phyloP scores from a whole-genome alignment of 164 flowering plant genomes.

The Litsea cubeba region DNA sequence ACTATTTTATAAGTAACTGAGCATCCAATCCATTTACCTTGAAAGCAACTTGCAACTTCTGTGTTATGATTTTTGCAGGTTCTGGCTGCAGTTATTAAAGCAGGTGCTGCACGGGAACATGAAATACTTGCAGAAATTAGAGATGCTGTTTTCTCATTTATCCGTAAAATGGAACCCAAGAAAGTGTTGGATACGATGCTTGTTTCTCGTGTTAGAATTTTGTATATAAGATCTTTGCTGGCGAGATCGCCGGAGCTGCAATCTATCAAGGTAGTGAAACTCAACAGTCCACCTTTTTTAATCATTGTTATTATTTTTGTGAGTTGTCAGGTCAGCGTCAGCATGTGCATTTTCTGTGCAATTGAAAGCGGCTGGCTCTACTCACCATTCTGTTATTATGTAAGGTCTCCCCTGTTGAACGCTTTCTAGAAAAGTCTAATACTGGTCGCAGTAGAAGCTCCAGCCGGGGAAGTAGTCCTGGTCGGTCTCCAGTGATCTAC shows the following conservation, averaged over 20 bases:
- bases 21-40: not conserved
- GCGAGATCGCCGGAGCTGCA: conserved; percentile 96
- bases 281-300: not conserved
- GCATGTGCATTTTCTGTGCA: not conserved
- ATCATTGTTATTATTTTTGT: not conserved
- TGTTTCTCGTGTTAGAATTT: conserved; percentile 94
- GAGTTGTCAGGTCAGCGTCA: not conserved
- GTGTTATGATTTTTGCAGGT: conserved; percentile 44
- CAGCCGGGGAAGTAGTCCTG: conserved; percentile 90
- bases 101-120: conserved; percentile 99
- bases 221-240: conserved; percentile 90
- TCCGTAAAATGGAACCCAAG: conserved; percentile 91
- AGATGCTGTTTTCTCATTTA: conserved; percentile 92
- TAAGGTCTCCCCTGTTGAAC: conserved; percentile 83
- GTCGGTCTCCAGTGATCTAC: conserved; percentile 74
- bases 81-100: conserved; percentile 98
- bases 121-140: conserved; percentile 99
- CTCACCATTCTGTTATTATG: conserved; percentile 6
- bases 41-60: conserved; percentile 3
- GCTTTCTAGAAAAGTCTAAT: conserved; percentile 78
- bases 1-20: too few species aligned
- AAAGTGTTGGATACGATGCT: conserved; percentile 99
- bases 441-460: conserved; percentile 82
- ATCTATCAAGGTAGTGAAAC: conserved; percentile 71
- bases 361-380: not conserved